Evolutionary conservation across 805 yeast species (phyloP), one percentile per base, ranked within the genome.

Genomic region (Monosporozyma servazzii): DNA sequence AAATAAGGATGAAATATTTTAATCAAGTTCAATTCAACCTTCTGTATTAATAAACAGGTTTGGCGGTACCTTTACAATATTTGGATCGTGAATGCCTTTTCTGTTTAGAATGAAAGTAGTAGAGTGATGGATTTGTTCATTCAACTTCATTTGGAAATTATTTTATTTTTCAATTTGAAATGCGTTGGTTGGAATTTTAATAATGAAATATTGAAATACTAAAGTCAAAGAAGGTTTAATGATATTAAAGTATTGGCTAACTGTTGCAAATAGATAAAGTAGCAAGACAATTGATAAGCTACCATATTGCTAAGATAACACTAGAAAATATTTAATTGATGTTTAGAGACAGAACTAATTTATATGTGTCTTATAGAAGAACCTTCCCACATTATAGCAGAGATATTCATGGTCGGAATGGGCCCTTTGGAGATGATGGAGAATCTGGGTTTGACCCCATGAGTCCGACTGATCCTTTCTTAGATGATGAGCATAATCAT

Each of bases 281-380:
- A 33, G 15, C 17, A 5, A 15, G n/a, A 7, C n/a, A 33, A 15
- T 6, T n/a, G 13, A 4, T 13, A 33, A 33, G 6, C 2, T 5
- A 33, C 15, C 27, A 25, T 33, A 33, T 30, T 30, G 11, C 15
- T 30, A 13, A n/a, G n/a, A 33, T 13, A 15, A 7, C 7, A 33
- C 3, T 33, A 33, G 8, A 3, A 3, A 33, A 4, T 13, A 5
- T 33, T 5, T 15, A 13, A 33, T 33, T 2, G 17, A 33, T 91
- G 96, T 87, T 86, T 63, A 77, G 98, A 66, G 98, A 93, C 70
- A 76, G 97, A 66, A 93, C 99, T n/a, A 91, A 90, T 63, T 75
- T 91, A 56, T 91, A 76, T 67, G 72, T 89, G 21, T 88, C 97
- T 45, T 91, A 86, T 64, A 80, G 99, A 56, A 80, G 93, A 53